A percentile compares a stretch with the other conserved stretches of the same genome.
These are phyloP conservation scores for Irpex lacteus DNA, from an alignment of 1,284 basidiomycete genomes.

Conservation along the genomic window DNA sequence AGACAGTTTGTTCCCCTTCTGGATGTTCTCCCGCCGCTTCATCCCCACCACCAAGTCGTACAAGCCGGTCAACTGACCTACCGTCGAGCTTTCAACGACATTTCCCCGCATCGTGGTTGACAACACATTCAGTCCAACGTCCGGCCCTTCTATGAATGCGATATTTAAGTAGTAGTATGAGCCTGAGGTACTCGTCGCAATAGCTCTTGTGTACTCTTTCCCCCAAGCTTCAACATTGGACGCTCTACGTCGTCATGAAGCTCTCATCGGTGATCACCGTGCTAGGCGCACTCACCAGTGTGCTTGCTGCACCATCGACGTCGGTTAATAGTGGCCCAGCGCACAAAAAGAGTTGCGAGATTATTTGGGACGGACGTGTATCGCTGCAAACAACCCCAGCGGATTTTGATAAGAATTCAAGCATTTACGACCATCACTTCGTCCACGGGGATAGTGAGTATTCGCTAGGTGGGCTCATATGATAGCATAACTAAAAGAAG, in stretches of 20 bases:
- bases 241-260: not conserved
- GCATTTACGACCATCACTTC: conserved; percentile 1
- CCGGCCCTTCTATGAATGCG: not conserved
- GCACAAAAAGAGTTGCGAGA: not conserved
- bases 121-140: not conserved
- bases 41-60: not conserved
- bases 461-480: not conserved
- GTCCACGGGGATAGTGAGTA: conserved; percentile 1
- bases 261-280: not conserved
- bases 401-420: conserved; percentile 1
- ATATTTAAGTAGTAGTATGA: not conserved
- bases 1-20: no score
- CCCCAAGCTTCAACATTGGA: not conserved
- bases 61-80: not conserved
- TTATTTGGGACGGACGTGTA: conserved; percentile 1
- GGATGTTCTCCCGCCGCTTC: not conserved
- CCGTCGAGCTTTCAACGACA: not conserved
- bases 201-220: not conserved
- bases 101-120: not conserved
- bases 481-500: not conserved
- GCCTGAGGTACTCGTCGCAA: no score
- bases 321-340: not conserved
- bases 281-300: not conserved
- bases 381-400: not conserved
- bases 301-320: not conserved